Evolutionary conservation across 169 alveolate genomes (phyloP).

Genomic region (Cryptosporidium viatorum): DNA sequence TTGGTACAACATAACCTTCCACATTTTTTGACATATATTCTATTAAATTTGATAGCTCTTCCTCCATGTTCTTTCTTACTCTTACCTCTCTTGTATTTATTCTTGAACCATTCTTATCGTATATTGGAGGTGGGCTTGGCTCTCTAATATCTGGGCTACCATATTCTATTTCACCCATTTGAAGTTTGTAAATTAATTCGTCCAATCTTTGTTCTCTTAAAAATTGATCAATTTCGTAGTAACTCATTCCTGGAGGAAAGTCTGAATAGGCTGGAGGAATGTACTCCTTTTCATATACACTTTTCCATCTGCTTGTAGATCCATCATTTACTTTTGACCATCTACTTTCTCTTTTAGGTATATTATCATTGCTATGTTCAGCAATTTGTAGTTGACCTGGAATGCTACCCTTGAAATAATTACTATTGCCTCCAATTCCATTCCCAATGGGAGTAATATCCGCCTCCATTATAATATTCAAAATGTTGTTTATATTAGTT

Average conservation of each 20-base stretch:
- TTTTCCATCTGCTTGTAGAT: slow-evolving; percentile 52
- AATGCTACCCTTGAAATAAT: not conserved
- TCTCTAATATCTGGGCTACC: slow-evolving; percentile 92
- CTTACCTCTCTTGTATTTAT: slow-evolving; percentile 91
- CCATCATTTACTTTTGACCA: slow-evolving; percentile 39
- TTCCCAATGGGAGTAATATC: not conserved
- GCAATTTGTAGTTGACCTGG: not conserved
- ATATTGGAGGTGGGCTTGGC: slow-evolving; percentile 92
- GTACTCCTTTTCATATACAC: slow-evolving; percentile 84
- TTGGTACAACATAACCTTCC: slow-evolving; percentile 90
- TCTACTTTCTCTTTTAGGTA: slow-evolving; percentile 13
- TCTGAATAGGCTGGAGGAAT: slow-evolving; percentile 91
- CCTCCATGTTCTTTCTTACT: slow-evolving; percentile 87
- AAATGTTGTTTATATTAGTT: too few species aligned
- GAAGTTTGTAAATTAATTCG: slow-evolving; percentile 86
- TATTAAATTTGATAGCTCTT: slow-evolving; percentile 87
- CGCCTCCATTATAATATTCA: not conserved
- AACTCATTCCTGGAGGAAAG: slow-evolving; percentile 90
- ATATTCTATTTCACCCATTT: slow-evolving; percentile 87
- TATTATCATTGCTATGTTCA: not conserved
- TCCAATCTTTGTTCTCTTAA: slow-evolving; percentile 91
- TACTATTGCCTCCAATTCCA: not conserved
- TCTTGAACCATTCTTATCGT: slow-evolving; percentile 89
- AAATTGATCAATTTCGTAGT: slow-evolving; percentile 89
- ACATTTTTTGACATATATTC: slow-evolving; percentile 87